Base-by-base conservation (phyloP, 2,329 filamentous ascomycete genomes). In the Cladosporium sp. region DNA sequence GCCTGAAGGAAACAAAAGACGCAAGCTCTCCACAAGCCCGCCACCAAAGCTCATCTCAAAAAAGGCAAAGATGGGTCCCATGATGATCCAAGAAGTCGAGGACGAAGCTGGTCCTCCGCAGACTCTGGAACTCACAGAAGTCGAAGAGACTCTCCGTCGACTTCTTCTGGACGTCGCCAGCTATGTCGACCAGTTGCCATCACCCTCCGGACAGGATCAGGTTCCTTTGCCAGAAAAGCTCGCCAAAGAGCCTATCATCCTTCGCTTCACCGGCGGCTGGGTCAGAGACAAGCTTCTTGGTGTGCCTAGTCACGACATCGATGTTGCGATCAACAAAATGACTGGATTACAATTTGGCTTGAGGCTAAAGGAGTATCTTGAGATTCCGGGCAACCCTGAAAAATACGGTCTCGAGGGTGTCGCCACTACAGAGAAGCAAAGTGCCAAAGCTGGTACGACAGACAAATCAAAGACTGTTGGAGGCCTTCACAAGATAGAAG, bases 241-340 rank as follows among this genome's bases (percentile, higher is more conserved):
- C 71, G 72, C 76, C 65, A 77, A 80, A 33, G 76, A 83, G 67
- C 81, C 81, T 46, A 73, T 81, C 16, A 81, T 89, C 21, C 81
- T 95, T 55, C 88, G 91, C 59, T 94, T 91, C 85, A 92, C 92
- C 0, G 92, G 92, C 66, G 92, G 92, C 29, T 96, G 92, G 92
- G 91, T 95, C 12, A 89, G 92, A 49, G 92, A 96, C 80, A 93
- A 92, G 79, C 84, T 95, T 2, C 84, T 95, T 4, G 87, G 88
- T 23, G 83, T 88, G 14, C 83, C 83, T 66, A 92, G 89, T 73
- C 85, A 93, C 74, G 92, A 96, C 75, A 93, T 96, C 69, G 92
- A 96, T 76, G 89, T 92, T 8, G 91, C 91, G 62, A 92, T 96
- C 81, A 93, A 93, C 80, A 85, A 85, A 70, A 92, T 95, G 90